These are phyloP conservation scores for Candida dubliniensis DNA, from an alignment of 1,139 yeast species.

Conservation along the genomic window DNA sequence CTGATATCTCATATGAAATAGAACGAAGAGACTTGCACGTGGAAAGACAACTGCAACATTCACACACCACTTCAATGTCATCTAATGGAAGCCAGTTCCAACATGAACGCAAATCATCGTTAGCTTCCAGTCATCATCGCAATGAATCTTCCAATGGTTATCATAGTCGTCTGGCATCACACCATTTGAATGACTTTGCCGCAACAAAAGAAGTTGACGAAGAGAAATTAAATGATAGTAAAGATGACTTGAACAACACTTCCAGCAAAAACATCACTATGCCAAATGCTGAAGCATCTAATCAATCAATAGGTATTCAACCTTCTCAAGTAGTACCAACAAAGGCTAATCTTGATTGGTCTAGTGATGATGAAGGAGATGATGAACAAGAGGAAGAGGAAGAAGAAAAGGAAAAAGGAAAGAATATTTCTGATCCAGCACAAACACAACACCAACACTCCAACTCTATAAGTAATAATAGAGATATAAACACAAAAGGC, in stretches of 20 bases:
- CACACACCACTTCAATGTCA: conserved; percentile 6
- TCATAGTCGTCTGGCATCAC: conserved; percentile 12
- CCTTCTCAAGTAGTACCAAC: conserved; percentile 71
- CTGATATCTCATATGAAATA: conserved; percentile 85
- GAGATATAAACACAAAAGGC: not conserved
- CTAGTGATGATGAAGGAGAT: conserved; percentile 66
- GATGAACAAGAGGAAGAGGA: conserved; percentile 16
- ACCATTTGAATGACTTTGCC: conserved; percentile 4
- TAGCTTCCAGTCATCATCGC: conserved; percentile 8
- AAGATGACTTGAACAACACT: conserved; percentile 10
- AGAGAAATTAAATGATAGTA: conserved; percentile 7
- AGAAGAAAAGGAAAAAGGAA: conserved; percentile 8
- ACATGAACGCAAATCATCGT: conserved; percentile 11
- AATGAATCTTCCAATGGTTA: conserved; percentile 9
- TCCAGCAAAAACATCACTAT: conserved; percentile 20
- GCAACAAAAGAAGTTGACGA: conserved; percentile 7
- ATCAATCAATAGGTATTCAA: conserved; percentile 44
- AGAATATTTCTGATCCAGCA: not conserved
- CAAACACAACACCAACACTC: not conserved
- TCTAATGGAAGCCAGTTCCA: conserved; percentile 6
- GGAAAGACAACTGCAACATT: conserved; percentile 8
- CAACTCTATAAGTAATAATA: not conserved
- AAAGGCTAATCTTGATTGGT: conserved; percentile 78
- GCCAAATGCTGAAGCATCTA: conserved; percentile 19
- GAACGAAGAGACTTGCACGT: conserved; percentile 67